These are phyloP conservation scores for Fusarium heterosporum DNA, from an alignment of 2,329 filamentous ascomycete genomes.

Conservation along the genomic window DNA sequence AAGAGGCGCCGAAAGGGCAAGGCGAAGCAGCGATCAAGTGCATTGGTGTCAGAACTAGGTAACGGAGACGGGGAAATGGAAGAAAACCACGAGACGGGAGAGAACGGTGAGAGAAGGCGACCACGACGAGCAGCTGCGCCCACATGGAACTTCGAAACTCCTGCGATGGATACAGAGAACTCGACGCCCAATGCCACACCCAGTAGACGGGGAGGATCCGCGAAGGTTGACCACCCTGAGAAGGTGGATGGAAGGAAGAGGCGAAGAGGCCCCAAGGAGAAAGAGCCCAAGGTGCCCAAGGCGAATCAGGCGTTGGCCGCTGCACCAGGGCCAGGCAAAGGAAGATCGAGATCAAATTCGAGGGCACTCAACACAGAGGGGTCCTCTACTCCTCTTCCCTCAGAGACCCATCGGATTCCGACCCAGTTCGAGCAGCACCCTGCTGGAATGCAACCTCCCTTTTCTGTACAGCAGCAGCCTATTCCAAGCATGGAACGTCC, in stretches of 20 bases:
- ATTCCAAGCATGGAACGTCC: constrained; percentile 52
- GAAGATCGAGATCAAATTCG: constrained; percentile 67
- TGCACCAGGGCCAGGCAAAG: constrained; percentile 58
- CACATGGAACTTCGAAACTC: constrained; percentile 75
- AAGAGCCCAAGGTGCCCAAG: constrained; percentile 57
- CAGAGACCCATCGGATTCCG: constrained; percentile 56
- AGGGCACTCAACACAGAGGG: constrained; percentile 61
- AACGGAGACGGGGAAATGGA: constrained; percentile 69
- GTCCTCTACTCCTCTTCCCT: constrained; percentile 53
- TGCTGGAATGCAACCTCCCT: constrained; percentile 57
- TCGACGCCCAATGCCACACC: constrained; percentile 69
- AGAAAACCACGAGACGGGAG: constrained; percentile 66
- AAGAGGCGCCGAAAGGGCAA: constrained; percentile 69
- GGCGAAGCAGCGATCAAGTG: constrained; percentile 70
- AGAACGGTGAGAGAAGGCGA: constrained; percentile 70
- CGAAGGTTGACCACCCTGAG: constrained; percentile 60
- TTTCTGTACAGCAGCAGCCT: constrained; percentile 50
- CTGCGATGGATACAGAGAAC: constrained; percentile 69
- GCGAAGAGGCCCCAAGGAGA: constrained; percentile 56
- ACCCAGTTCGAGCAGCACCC: constrained; percentile 59
- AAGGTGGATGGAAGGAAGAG: constrained; percentile 58
- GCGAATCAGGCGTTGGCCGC: constrained; percentile 60
- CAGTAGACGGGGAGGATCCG: constrained; percentile 60
- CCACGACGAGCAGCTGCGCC: constrained; percentile 76
- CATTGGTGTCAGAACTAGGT: constrained; percentile 74